Conservation (phyloP, 495 filamentous ascomycete genomes). For the Tuber brumale region DNA sequence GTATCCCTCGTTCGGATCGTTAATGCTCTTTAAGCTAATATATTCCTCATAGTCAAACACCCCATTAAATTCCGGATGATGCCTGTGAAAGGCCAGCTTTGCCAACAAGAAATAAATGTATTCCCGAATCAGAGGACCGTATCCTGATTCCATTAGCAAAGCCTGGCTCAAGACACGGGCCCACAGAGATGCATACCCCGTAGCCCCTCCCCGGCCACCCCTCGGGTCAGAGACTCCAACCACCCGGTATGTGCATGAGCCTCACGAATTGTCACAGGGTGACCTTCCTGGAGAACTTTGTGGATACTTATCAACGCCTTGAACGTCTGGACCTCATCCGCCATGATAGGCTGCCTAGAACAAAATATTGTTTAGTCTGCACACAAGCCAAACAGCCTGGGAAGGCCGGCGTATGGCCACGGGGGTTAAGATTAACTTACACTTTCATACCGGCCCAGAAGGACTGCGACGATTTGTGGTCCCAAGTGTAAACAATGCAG, state of each 20-base stretch:
- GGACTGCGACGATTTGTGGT: conserved; percentile 91
- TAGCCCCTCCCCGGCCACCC: conserved; percentile 75
- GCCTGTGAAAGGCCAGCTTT: conserved; percentile 87
- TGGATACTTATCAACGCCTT: conserved; percentile 89
- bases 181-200: conserved; percentile 52
- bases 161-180: conserved; percentile 29
- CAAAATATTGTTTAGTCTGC: conserved; percentile 13
- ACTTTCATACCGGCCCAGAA: conserved; percentile 99
- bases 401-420: neutral
- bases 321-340: conserved; percentile 92
- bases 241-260: conserved; percentile 82
- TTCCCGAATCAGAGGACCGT: conserved; percentile 84
- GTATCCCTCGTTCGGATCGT: conserved; percentile 98
- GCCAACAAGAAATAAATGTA: conserved; percentile 91
- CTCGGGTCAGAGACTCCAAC: conserved; percentile 86
- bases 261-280: conserved; percentile 77
- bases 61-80: conserved; percentile 97
- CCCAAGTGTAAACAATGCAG: conserved; percentile 98
- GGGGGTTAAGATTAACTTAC: conserved; percentile 48
- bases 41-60: conserved; percentile 99
- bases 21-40: conserved; percentile 93
- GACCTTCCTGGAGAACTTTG: conserved; percentile 94
- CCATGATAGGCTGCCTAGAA: conserved; percentile 79
- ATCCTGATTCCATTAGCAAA: conserved; percentile 53
- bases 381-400: neutral